phyloP scores from a whole-genome alignment of 257 asterid species.

The Solanum okadae region DNA sequence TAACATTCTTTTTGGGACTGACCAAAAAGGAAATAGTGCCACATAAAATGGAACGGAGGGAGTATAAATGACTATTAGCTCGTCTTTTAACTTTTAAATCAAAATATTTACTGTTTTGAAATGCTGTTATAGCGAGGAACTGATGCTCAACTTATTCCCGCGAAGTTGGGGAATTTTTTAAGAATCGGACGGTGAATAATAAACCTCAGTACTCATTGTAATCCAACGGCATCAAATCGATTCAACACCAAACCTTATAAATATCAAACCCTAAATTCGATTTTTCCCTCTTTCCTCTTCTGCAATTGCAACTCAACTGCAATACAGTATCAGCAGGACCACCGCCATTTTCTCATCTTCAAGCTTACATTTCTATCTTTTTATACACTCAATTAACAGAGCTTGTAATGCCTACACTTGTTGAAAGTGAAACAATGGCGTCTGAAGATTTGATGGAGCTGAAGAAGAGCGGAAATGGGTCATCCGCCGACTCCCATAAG shows the following conservation, averaged over 20 bases:
- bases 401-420: slow-evolving; percentile 45
- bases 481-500: slow-evolving; percentile 17
- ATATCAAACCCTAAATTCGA: neutral
- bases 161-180: neutral
- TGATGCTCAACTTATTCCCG: neutral
- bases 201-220: neutral
- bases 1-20: too few species aligned
- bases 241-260: slow-evolving; percentile 3
- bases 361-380: neutral
- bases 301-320: slow-evolving; percentile 25
- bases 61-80: too few species aligned
- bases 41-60: too few species aligned
- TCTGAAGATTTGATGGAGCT: slow-evolving; percentile 20
- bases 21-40: too few species aligned
- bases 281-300: slow-evolving; percentile 19
- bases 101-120: too few species aligned
- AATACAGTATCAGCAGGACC: slow-evolving; percentile 23
- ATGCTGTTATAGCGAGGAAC: neutral
- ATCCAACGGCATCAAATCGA: slow-evolving; percentile 27
- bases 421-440: slow-evolving; percentile 21
- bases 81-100: too few species aligned
- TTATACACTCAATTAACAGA: neutral
- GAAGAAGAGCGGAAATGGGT: slow-evolving; percentile 31
- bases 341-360: neutral
- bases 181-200: slow-evolving; percentile 2